Conservation (phyloP, 257 asterid species). For the Salvia hispanica region DNA sequence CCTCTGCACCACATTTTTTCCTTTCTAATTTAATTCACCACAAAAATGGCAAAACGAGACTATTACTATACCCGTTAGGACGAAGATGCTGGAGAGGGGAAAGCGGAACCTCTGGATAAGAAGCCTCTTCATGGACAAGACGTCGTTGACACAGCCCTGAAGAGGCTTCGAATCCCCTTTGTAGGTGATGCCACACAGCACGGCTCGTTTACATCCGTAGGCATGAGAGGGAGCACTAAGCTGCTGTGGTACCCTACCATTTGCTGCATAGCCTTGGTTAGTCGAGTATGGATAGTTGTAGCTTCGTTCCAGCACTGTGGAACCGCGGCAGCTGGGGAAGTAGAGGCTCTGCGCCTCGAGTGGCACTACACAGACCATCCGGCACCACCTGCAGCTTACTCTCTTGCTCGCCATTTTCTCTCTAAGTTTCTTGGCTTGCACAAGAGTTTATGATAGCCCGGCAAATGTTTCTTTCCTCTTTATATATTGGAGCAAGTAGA, state of each 20-base stretch:
- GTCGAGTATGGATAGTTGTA: neutral
- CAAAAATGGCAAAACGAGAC: too few species aligned
- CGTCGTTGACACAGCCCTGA: constrained; percentile 66
- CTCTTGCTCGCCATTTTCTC: constrained; percentile 47
- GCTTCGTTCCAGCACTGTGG: too few species aligned
- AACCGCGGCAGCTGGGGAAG: constrained; percentile 51
- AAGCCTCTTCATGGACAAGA: constrained; percentile 46
- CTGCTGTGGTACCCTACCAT: constrained; percentile 23
- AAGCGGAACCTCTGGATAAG: constrained; percentile 57
- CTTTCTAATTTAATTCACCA: too few species aligned
- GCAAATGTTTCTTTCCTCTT: neutral
- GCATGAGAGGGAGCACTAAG: constrained; percentile 42
- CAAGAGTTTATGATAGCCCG: too few species aligned
- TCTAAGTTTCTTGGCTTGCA: too few species aligned
- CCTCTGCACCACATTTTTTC: constrained; percentile 47
- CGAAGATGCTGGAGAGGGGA: constrained; percentile 55
- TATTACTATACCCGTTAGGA: too few species aligned
- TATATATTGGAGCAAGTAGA: neutral
- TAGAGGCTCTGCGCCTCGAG: constrained; percentile 38
- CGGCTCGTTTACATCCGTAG: constrained; percentile 60
- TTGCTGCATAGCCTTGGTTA: too few species aligned
- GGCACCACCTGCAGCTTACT: constrained; percentile 57
- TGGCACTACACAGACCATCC: constrained; percentile 40
- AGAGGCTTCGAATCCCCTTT: constrained; percentile 51
- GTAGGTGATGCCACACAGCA: constrained; percentile 71